Conservation (phyloP, 805 yeast genomes). For the Blastobotrys peoriensis region DNA sequence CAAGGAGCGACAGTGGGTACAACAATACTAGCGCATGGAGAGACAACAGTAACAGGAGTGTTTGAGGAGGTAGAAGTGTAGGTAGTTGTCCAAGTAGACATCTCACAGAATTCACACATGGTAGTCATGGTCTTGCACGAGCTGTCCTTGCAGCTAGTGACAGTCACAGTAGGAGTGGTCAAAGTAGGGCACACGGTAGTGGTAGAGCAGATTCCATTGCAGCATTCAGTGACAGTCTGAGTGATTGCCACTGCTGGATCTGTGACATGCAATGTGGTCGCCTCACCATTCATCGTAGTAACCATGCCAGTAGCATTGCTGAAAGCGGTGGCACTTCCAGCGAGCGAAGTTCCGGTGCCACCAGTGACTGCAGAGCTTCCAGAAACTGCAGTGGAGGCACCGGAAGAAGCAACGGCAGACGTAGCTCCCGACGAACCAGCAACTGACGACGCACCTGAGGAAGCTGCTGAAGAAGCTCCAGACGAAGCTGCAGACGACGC, state of each 20-base stretch:
- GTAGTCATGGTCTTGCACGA: slow-evolving; percentile 7
- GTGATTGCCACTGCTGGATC: slow-evolving; percentile 2
- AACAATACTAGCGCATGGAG: slow-evolving; percentile 16
- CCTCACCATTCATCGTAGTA: background rate
- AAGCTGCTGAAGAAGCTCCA: background rate
- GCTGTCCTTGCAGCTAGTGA: slow-evolving; percentile 8
- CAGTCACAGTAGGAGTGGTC: slow-evolving; percentile 12
- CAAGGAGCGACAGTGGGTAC: slow-evolving; percentile 1
- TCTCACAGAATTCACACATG: slow-evolving; percentile 10
- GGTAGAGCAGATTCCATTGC: slow-evolving; percentile 16
- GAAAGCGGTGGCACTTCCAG: background rate
- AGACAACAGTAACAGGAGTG: slow-evolving; percentile 15
- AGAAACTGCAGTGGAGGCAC: background rate
- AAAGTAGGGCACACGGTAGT: slow-evolving; percentile 10
- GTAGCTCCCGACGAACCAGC: background rate
- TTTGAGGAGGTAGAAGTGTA: slow-evolving; percentile 10
- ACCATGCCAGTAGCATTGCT: background rate
- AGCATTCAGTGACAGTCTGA: slow-evolving; percentile 14
- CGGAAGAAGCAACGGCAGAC: background rate
- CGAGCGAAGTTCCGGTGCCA: background rate
- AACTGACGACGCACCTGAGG: background rate
- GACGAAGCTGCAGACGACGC: background rate
- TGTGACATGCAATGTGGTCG: slow-evolving; percentile 1
- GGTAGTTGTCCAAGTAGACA: slow-evolving; percentile 10
- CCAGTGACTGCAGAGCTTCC: background rate